Conservation (phyloP, 2,329 filamentous ascomycete genomes). For the Hypoxylon sp. region DNA sequence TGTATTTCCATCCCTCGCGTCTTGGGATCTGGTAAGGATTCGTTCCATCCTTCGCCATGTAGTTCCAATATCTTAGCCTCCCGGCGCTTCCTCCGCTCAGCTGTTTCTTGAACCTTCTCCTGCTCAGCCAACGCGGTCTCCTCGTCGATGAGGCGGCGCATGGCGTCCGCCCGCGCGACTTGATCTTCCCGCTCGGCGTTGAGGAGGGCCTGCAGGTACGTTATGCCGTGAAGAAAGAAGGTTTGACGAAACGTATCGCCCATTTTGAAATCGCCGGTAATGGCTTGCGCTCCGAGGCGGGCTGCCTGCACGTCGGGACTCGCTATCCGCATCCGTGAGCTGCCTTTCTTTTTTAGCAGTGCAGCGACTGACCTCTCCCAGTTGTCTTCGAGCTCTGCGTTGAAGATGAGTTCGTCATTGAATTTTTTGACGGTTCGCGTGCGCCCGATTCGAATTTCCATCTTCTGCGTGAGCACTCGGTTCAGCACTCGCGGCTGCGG, state of each 20-base stretch:
- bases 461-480: constrained; percentile 63
- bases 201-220: constrained; percentile 11
- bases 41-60: constrained; percentile 35
- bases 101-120: constrained; percentile 33
- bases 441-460: constrained; percentile 53
- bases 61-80: constrained; percentile 35
- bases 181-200: constrained; percentile 33
- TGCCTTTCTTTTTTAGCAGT: constrained; percentile 5
- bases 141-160: constrained; percentile 39
- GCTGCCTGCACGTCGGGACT: neutral
- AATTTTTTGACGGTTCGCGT: constrained; percentile 47
- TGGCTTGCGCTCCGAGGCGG: neutral
- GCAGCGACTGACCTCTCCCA: constrained; percentile 47
- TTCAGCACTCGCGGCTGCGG: constrained; percentile 68
- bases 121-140: constrained; percentile 36
- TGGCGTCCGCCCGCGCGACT: constrained; percentile 43
- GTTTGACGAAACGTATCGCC: constrained; percentile 19
- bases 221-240: constrained; percentile 26
- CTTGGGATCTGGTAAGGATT: constrained; percentile 8
- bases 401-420: constrained; percentile 43
- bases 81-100: constrained; percentile 28
- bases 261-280: neutral
- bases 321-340: constrained; percentile 3
- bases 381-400: constrained; percentile 48
- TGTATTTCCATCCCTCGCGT: neutral